These are phyloP conservation scores for Epichloe elymi DNA, from an alignment of 2,329 filamentous ascomycete species.

Conservation along the genomic window DNA sequence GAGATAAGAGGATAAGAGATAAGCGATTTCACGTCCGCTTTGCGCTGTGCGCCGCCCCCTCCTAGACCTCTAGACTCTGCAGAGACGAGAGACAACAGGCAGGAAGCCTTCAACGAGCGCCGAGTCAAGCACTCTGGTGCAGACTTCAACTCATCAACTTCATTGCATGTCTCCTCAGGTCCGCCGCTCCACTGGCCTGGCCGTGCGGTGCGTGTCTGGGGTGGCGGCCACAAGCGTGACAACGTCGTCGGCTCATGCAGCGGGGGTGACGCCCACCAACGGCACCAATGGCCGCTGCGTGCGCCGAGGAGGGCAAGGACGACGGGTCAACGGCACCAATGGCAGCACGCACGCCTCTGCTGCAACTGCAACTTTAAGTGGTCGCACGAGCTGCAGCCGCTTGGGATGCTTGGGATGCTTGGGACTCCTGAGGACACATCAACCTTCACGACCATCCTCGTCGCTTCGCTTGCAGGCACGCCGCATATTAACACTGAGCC, in stretches of 20 bases:
- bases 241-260: not conserved
- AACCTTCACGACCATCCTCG: constrained; percentile 4
- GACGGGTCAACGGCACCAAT: too few relatives aligned
- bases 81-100: too few relatives aligned
- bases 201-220: constrained; percentile 8
- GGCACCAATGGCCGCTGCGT: not conserved
- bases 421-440: constrained; percentile 8
- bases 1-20: too few relatives aligned
- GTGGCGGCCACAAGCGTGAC: not conserved
- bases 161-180: constrained; percentile 19
- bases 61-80: too few relatives aligned
- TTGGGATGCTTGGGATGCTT: not conserved
- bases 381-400: constrained; percentile 1
- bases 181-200: constrained; percentile 18
- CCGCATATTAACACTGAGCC: not conserved
- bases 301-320: too few relatives aligned
- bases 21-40: too few relatives aligned
- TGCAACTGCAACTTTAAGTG: not conserved
- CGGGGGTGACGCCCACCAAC: not conserved
- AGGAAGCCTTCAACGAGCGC: not conserved
- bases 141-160: not conserved
- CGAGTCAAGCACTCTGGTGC: not conserved
- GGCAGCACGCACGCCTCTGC: too few relatives aligned
- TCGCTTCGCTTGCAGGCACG: not conserved
- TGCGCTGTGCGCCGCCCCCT: too few relatives aligned